Evolutionary conservation across 2,329 filamentous ascomycete species (phyloP), one percentile per base, ranked within the genome.

Genomic region (Blastomyces silverae): DNA sequence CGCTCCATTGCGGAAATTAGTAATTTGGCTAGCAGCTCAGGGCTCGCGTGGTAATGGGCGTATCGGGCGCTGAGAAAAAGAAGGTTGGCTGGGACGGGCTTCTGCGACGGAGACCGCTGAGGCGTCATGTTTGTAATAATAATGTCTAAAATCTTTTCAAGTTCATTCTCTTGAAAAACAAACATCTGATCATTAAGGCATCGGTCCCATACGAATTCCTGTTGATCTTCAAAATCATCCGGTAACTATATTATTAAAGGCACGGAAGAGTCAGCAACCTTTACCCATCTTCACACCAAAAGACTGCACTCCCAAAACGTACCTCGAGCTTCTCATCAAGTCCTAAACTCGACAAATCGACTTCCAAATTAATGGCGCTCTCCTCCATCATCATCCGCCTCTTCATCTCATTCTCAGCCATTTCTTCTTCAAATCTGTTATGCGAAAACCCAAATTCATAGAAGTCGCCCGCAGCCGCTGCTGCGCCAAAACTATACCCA

Each of bases 121-220:
- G 94, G 94, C 0, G 91, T 95, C 94, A 99, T 97, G 72, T 94
- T 93, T 67, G 93, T 97, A 73, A 99, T 96, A 74, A 97, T 87
- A 64, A 97, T 94, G 74, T 96, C 90, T 69, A 99, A 84, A 72
- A 99, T 97, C 65, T 89, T 87, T 65, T 93, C 89, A 62, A 99
- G 84, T 73, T 99, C 93, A 74, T 86, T 89, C 70, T 97, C 93
- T 76, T 99, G 94, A 75, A 99, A 99, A 48, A 99, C 94, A 75
- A 99, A 99, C 94, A 99, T 99, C 76, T 99, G 94, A 75, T 99
- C 94, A 74, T 97, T 91, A 60, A 96, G 82, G 76, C 94, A 99
- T 71, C 90, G 85, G 68, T 89, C 89, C 94, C 94, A 99, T 66
- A 97, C 89, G 72, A 99, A 99, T 68, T 97, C 94, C 72, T 95